Conservation (phyloP, 495 filamentous ascomycete species). For the Cenococcum geophilum region DNA sequence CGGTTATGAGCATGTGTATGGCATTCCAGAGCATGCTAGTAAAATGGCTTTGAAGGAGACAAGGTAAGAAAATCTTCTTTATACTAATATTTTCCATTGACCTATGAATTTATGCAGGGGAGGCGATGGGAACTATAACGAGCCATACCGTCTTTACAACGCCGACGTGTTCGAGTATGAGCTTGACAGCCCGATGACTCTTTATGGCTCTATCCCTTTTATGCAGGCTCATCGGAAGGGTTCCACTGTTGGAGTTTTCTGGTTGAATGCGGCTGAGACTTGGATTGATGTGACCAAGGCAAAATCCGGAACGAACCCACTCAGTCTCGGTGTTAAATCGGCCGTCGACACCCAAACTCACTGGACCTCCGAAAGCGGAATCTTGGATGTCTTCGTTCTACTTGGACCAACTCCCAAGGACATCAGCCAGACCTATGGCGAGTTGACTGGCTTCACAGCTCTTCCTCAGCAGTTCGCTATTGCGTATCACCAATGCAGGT, state of each 20-base stretch:
- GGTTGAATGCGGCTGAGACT: constrained; percentile 95
- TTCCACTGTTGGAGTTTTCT: constrained; percentile 95
- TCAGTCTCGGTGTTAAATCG: constrained; percentile 61
- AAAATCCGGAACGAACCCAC: constrained; percentile 67
- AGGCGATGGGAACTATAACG: constrained; percentile 72
- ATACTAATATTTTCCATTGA: not conserved
- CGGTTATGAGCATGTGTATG: constrained; percentile 86
- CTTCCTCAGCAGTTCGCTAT: constrained; percentile 88
- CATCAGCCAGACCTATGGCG: constrained; percentile 70
- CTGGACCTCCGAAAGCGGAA: constrained; percentile 90
- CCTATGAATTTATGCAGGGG: constrained; percentile 44
- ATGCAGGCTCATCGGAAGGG: constrained; percentile 94
- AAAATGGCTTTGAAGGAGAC: constrained; percentile 84
- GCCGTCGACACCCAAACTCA: constrained; percentile 81
- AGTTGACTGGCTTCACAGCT: constrained; percentile 90
- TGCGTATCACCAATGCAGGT: constrained; percentile 93
- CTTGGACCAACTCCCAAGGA: constrained; percentile 79
- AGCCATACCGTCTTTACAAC: constrained; percentile 96
- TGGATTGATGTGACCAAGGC: constrained; percentile 91
- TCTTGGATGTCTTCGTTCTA: constrained; percentile 90
- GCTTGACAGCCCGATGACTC: constrained; percentile 94
- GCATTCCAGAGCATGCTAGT: constrained; percentile 90
- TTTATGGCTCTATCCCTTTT: constrained; percentile 91
- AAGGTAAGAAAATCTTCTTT: constrained; percentile 53
- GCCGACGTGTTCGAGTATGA: constrained; percentile 97